These are phyloP conservation scores for Oryza punctata DNA, from an alignment of 176 grass and related monocot genomes.

Conservation along the genomic window DNA sequence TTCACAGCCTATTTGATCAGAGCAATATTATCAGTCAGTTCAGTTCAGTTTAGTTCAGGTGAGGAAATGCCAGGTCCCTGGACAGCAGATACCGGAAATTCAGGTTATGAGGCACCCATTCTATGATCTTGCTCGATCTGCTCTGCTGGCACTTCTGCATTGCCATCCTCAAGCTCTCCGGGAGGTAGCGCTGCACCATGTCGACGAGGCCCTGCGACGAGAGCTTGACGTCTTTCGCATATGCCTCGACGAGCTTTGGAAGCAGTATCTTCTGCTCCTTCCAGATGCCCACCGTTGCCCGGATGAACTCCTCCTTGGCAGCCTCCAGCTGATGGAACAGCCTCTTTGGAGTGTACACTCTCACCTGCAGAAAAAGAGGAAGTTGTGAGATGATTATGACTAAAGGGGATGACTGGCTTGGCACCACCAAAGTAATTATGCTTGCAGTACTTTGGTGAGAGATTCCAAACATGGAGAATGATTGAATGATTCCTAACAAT, in stretches of 20 bases:
- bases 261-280: slow-evolving; percentile 88
- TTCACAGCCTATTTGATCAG: not conserved
- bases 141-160: slow-evolving; percentile 83
- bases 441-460: slow-evolving; percentile 45
- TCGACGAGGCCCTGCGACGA: slow-evolving; percentile 73
- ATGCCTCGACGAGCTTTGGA: slow-evolving; percentile 74
- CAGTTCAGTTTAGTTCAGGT: slow-evolving; percentile 63
- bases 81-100: slow-evolving; percentile 80
- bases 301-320: slow-evolving; percentile 87
- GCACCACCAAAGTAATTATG: slow-evolving; percentile 41
- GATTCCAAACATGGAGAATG: slow-evolving; percentile 41
- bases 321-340: slow-evolving; percentile 87
- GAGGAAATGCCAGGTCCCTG: slow-evolving; percentile 79
- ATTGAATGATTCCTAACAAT: slow-evolving; percentile 48
- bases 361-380: slow-evolving; percentile 58
- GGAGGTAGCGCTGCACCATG: slow-evolving; percentile 82
- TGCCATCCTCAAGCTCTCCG: slow-evolving; percentile 79
- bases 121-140: slow-evolving; percentile 71
- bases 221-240: slow-evolving; percentile 82
- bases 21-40: not conserved
- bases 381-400: not conserved
- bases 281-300: slow-evolving; percentile 84
- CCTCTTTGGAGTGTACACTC: slow-evolving; percentile 71
- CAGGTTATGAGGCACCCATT: slow-evolving; percentile 85
- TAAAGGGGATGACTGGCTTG: slow-evolving; percentile 22